These are phyloP conservation scores for Hypomontagnella submonticulosa DNA, from an alignment of 495 filamentous ascomycete species.

Conservation along the genomic window DNA sequence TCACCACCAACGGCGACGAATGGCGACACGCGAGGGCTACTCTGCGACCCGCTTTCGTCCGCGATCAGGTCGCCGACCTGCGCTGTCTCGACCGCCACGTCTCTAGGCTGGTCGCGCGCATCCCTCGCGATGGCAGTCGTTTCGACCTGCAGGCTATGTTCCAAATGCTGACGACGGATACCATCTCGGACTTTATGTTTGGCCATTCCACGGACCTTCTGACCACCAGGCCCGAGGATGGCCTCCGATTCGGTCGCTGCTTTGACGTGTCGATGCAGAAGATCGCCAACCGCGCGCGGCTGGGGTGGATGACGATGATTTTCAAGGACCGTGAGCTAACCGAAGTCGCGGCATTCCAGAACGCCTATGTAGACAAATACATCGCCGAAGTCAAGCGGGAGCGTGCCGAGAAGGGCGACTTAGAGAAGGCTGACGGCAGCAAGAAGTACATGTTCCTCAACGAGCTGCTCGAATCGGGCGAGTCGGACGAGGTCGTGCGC, in stretches of 20 bases:
- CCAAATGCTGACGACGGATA: slow-evolving; percentile 71
- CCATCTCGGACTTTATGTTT: slow-evolving; percentile 74
- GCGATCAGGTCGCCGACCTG: slow-evolving; percentile 63
- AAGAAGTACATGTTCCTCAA: slow-evolving; percentile 63
- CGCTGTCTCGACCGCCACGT: slow-evolving; percentile 68
- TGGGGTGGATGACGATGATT: slow-evolving; percentile 65
- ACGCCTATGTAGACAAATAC: slow-evolving; percentile 55
- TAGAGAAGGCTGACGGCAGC: slow-evolving; percentile 11
- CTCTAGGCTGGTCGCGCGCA: slow-evolving; percentile 59
- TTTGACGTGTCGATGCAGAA: slow-evolving; percentile 54
- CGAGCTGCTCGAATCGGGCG: slow-evolving; percentile 55
- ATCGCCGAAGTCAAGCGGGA: slow-evolving; percentile 49
- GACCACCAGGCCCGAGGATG: slow-evolving; percentile 46
- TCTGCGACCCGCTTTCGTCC: slow-evolving; percentile 60
- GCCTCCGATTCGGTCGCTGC: slow-evolving; percentile 50
- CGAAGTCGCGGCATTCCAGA: slow-evolving; percentile 54
- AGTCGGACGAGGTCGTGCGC: slow-evolving; percentile 50
- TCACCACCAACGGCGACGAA: slow-evolving; percentile 73
- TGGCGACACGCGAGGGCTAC: slow-evolving; percentile 68
- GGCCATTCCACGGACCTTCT: slow-evolving; percentile 54
- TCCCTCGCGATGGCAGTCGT: slow-evolving; percentile 51
- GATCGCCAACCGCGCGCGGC: slow-evolving; percentile 56
- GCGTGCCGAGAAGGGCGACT: slow-evolving; percentile 17
- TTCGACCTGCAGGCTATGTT: slow-evolving; percentile 72
- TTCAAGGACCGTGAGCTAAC: slow-evolving; percentile 62